Percentiles rank a stretch among this genome's conserved stretches.
phyloP scores from a whole-genome alignment of 1,284 basidiomycete genomes.

The Ceratobasidium papillatum region DNA sequence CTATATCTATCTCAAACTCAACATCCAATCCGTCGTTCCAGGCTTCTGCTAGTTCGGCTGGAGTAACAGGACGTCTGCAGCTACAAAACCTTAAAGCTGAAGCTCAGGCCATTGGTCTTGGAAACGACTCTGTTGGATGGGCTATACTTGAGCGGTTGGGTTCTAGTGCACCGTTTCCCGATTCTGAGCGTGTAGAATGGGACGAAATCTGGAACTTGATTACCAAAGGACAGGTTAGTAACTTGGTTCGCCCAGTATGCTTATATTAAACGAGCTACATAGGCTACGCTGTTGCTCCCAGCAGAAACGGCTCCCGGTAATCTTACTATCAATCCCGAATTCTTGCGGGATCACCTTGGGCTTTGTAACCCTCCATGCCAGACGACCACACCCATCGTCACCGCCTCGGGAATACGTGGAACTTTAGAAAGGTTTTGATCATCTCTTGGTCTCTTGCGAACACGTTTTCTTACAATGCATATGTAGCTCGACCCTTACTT shows the following conservation, averaged over 20 bases:
- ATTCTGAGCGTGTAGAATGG: constrained; percentile 73
- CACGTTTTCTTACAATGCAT: background rate
- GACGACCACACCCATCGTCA: constrained; percentile 66
- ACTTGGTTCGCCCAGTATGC: constrained; percentile 8
- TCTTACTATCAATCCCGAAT: constrained; percentile 69
- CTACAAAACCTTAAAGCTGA: constrained; percentile 82
- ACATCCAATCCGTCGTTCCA: constrained; percentile 45
- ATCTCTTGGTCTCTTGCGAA: constrained; percentile 33
- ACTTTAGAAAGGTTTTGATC: constrained; percentile 61
- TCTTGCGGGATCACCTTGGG: constrained; percentile 80
- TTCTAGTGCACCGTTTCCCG: constrained; percentile 55
- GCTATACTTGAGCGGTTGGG: constrained; percentile 82
- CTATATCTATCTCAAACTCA: constrained; percentile 53
- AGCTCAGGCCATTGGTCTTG: constrained; percentile 77
- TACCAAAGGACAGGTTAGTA: constrained; percentile 70
- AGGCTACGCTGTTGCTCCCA: constrained; percentile 84
- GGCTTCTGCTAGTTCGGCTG: constrained; percentile 52
- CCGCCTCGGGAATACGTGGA: constrained; percentile 83
- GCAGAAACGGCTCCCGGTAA: constrained; percentile 59
- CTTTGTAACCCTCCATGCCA: constrained; percentile 63
- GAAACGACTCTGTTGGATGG: constrained; percentile 78
- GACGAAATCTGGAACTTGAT: constrained; percentile 74
- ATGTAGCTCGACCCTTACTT: constrained; percentile 64
- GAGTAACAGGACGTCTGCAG: constrained; percentile 74
- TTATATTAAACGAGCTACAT: constrained; percentile 27